These are phyloP conservation scores for Rhodotorula diobovata DNA, from an alignment of 768 basidiomycete species.

Conservation along the genomic window DNA sequence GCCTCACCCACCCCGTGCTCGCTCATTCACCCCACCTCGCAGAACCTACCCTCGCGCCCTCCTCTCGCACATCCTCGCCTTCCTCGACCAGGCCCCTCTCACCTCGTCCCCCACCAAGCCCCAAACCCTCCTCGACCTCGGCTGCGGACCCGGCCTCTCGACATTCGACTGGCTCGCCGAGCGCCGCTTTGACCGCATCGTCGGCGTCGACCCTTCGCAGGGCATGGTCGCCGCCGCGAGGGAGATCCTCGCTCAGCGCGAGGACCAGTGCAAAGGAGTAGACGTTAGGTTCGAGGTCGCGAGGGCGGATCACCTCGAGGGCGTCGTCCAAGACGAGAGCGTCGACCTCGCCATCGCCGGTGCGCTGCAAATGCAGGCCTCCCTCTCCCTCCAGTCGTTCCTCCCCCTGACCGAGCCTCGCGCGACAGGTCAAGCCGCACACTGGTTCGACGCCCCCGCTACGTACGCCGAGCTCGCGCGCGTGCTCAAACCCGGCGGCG, in stretches of 20 bases:
- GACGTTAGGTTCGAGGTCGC: conserved; percentile 39
- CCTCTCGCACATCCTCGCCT: conserved; percentile 18
- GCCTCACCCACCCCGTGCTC: conserved; percentile 61
- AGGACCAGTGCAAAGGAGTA: conserved; percentile 46
- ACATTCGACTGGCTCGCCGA: conserved; percentile 54
- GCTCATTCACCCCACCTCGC: conserved; percentile 11
- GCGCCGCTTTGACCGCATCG: conserved; percentile 55
- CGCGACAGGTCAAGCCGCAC: conserved; percentile 63
- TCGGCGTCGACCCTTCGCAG: conserved; percentile 69
- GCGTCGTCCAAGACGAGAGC: conserved; percentile 56
- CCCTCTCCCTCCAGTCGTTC: not conserved
- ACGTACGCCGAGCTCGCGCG: conserved; percentile 66
- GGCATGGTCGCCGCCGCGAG: conserved; percentile 62
- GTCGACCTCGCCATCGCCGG: conserved; percentile 64
- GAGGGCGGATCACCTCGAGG: conserved; percentile 53
- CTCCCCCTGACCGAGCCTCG: not conserved
- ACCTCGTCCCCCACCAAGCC: not conserved
- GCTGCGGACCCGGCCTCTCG: conserved; percentile 43
- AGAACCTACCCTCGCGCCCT: conserved; percentile 21
- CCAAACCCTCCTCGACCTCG: conserved; percentile 28
- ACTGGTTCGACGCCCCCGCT: conserved; percentile 73
- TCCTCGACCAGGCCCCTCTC: not conserved
- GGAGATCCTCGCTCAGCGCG: not conserved
- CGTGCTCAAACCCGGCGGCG: conserved; percentile 61
- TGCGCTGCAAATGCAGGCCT: conserved; percentile 57